Percentiles rank a stretch among this genome's conserved stretches.
phyloP scores from a whole-genome alignment of 345 rosid species.

The Eucalyptus sp. region DNA sequence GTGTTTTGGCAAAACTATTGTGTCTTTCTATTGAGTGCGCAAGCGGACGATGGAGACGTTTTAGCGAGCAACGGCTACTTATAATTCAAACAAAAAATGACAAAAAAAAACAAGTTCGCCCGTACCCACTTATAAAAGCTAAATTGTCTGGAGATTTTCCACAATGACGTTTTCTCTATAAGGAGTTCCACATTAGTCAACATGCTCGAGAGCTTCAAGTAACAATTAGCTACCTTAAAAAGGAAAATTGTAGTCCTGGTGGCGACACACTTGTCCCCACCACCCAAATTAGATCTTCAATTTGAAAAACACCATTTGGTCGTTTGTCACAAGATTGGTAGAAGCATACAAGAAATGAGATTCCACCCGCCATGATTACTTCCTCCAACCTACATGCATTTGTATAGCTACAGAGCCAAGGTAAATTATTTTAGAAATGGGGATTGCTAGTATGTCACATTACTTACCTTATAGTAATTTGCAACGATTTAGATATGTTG shows the following conservation, averaged over 20 bases:
- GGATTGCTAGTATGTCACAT: neutral
- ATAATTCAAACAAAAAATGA: neutral
- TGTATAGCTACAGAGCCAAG: neutral
- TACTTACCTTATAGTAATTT: neutral
- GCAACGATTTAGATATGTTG: neutral
- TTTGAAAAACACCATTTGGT: neutral
- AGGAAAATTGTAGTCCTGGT: neutral
- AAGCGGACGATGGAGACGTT: neutral
- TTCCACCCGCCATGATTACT: neutral
- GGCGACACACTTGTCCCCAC: neutral
- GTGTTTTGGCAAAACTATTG: neutral
- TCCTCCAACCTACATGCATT: neutral
- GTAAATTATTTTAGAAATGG: neutral
- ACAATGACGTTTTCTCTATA: neutral
- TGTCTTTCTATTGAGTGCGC: neutral
- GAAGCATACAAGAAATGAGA: neutral
- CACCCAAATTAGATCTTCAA: neutral
- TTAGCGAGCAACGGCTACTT: neutral
- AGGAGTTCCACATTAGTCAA: neutral
- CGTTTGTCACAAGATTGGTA: neutral
- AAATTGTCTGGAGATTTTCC: neutral
- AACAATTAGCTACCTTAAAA: neutral
- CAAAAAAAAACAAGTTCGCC: neutral
- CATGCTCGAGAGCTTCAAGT: neutral
- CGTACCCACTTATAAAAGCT: neutral